These are phyloP conservation scores for Pseudohyphozyma bogoriensis DNA, from an alignment of 768 basidiomycete species.

Conservation along the genomic window DNA sequence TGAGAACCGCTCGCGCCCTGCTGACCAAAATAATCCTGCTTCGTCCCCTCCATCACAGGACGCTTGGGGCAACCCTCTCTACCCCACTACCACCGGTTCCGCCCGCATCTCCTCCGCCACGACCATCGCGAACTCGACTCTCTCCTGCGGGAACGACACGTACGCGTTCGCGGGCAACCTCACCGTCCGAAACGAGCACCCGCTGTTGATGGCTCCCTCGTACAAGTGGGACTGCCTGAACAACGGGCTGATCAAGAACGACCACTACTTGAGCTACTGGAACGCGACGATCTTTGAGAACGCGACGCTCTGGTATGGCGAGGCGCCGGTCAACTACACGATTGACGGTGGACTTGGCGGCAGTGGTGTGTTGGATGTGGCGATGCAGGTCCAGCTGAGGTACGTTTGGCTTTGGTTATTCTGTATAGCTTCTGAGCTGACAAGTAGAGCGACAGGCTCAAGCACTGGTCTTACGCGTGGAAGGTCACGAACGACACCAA, in stretches of 20 bases:
- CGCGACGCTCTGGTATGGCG: constrained; percentile 60
- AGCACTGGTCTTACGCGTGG: constrained; percentile 75
- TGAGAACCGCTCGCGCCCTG: too few relatives aligned
- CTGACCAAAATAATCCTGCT: background rate
- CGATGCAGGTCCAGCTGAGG: constrained; percentile 81
- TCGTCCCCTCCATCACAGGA: constrained; percentile 27
- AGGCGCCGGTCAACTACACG: constrained; percentile 52
- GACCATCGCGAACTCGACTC: constrained; percentile 37
- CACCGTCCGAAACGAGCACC: constrained; percentile 62
- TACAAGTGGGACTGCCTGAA: constrained; percentile 86
- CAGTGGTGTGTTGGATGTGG: constrained; percentile 83
- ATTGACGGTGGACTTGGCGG: constrained; percentile 55
- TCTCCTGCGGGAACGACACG: constrained; percentile 71
- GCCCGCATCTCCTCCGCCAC: constrained; percentile 44
- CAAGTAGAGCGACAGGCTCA: too few relatives aligned
- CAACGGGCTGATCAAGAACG: constrained; percentile 59
- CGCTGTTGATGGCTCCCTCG: constrained; percentile 77
- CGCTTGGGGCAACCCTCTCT: constrained; percentile 31
- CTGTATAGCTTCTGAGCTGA: too few relatives aligned
- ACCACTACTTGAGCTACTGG: constrained; percentile 80
- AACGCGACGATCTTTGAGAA: constrained; percentile 83
- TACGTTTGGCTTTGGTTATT: too few relatives aligned
- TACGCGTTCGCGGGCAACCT: constrained; percentile 50
- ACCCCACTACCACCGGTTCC: constrained; percentile 55
- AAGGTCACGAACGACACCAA: constrained; percentile 82